These are phyloP conservation scores for Bretschneidera sinensis DNA, from an alignment of 345 rosid species.

Conservation along the genomic window DNA sequence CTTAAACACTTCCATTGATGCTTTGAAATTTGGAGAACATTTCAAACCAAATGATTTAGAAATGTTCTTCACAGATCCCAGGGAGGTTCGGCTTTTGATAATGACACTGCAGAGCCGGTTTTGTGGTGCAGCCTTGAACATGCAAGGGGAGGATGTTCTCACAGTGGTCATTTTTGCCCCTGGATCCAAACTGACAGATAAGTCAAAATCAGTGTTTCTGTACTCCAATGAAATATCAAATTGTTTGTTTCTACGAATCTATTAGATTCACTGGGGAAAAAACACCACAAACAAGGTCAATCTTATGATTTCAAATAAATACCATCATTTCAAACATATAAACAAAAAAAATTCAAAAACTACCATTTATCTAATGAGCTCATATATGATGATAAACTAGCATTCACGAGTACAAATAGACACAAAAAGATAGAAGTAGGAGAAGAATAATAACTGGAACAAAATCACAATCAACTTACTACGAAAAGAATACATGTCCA, in stretches of 20 bases:
- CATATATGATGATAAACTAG: not conserved
- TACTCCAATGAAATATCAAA: not conserved
- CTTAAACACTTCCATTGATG: conserved; percentile 65
- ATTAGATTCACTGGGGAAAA: not conserved
- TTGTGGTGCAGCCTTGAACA: conserved; percentile 40
- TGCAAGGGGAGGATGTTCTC: conserved; percentile 35
- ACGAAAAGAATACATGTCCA: too few relatives aligned
- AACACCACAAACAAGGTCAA: not conserved
- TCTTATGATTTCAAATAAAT: not conserved
- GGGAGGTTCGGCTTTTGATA: conserved; percentile 21
- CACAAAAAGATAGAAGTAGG: not conserved
- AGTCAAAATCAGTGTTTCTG: conserved; percentile 8
- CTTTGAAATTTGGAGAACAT: conserved; percentile 37
- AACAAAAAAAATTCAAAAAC: not conserved
- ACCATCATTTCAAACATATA: not conserved
- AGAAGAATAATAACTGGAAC: not conserved
- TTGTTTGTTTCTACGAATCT: not conserved
- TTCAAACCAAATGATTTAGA: conserved; percentile 57
- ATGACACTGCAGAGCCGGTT: conserved; percentile 28
- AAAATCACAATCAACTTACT: too few relatives aligned
- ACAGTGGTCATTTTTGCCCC: conserved; percentile 46
- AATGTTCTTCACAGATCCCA: conserved; percentile 45
- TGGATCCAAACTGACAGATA: not conserved
- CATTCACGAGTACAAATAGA: not conserved
- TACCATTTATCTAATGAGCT: not conserved